These are phyloP conservation scores for Verticillium alfalfae DNA, from an alignment of 2,329 filamentous ascomycete genomes.

Conservation along the genomic window DNA sequence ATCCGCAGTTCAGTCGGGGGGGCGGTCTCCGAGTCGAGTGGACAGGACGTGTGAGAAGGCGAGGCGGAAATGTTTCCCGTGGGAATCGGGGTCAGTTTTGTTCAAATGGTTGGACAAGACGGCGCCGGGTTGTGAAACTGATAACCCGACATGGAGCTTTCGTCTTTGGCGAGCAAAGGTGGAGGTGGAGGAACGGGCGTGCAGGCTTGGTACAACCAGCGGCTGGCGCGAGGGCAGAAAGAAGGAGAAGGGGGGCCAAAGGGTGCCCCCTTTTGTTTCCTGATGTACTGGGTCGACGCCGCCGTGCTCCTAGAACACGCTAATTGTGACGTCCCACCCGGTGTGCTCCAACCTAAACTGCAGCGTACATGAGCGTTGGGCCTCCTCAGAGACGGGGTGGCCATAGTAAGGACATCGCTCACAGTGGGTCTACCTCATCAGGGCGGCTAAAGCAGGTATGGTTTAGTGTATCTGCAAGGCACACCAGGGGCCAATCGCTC, in stretches of 20 bases:
- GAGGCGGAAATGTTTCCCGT: neutral
- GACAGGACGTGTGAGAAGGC: slow-evolving; percentile 12
- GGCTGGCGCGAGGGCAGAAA: neutral
- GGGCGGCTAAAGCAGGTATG: neutral
- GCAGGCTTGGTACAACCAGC: neutral
- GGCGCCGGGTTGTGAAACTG: slow-evolving; percentile 3
- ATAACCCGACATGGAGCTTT: slow-evolving; percentile 1
- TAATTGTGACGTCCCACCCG: too few species aligned
- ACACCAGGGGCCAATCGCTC: neutral
- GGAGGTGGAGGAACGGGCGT: neutral
- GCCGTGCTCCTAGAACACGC: neutral
- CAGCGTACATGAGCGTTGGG: neutral
- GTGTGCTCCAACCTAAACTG: neutral
- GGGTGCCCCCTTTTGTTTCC: neutral
- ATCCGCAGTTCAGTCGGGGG: neutral
- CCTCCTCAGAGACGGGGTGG: neutral
- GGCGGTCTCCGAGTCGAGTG: neutral
- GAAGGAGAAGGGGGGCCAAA: neutral
- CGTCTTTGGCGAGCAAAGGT: neutral
- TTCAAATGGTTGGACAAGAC: neutral
- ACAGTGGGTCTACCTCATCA: neutral
- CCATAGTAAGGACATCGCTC: neutral
- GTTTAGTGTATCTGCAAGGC: neutral
- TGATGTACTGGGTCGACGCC: neutral
- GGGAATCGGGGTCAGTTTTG: neutral